Conservation (phyloP, 1,284 basidiomycete species). For the Cutaneotrichosporon dermatis region DNA sequence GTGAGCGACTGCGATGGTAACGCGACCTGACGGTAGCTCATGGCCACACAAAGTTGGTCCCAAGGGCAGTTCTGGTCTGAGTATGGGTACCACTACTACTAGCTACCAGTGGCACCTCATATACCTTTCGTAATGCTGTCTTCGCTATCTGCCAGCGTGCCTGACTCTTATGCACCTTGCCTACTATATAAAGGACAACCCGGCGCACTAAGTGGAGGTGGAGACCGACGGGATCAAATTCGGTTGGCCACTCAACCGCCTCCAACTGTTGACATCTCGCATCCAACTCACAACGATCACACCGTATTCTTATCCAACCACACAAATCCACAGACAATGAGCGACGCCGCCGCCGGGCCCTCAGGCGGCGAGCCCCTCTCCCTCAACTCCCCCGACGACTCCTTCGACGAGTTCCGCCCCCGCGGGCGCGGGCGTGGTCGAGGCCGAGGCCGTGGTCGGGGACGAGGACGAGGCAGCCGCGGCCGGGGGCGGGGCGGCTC, state of each 20-base stretch:
- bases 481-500: constrained; percentile 15
- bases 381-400: constrained; percentile 4
- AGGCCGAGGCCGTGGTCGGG: constrained; percentile 22
- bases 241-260: no score
- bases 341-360: background rate
- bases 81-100: constrained; percentile 16
- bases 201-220: no score
- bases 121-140: no score
- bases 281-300: no score
- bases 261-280: no score
- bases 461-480: constrained; percentile 12
- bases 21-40: constrained; percentile 21
- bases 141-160: no score
- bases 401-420: constrained; percentile 1
- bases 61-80: background rate
- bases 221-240: constrained; percentile 3
- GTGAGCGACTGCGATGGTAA: constrained; percentile 52
- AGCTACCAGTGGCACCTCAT: no score
- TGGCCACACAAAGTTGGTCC: constrained; percentile 42
- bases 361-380: background rate
- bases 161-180: no score
- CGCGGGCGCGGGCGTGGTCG: constrained; percentile 12
- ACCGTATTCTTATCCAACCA: no score
- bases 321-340: no score
- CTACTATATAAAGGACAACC: no score